phyloP scores from a whole-genome alignment of 2,329 filamentous ascomycete species.

The Penicillium sp. region DNA sequence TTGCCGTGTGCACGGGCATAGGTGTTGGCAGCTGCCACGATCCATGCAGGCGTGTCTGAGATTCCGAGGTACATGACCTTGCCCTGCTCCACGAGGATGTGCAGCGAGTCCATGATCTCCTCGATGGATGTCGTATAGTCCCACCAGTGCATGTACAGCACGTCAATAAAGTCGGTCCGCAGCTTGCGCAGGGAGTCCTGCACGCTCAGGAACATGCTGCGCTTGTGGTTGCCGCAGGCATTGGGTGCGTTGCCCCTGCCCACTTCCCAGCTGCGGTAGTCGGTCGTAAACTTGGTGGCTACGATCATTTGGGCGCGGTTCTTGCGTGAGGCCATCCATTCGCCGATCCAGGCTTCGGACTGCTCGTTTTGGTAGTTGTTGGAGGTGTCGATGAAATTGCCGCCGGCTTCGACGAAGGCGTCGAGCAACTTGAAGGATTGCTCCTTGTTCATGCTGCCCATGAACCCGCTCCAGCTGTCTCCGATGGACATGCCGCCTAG shows the following conservation, averaged over 20 bases:
- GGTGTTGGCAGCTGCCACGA: slow-evolving; percentile 38
- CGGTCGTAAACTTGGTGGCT: slow-evolving; percentile 65
- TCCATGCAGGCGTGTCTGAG: slow-evolving; percentile 41
- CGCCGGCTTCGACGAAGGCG: slow-evolving; percentile 60
- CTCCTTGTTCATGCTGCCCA: slow-evolving; percentile 63
- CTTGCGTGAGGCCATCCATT: slow-evolving; percentile 64
- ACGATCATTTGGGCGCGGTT: slow-evolving; percentile 66
- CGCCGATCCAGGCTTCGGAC: slow-evolving; percentile 63
- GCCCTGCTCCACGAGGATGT: slow-evolving; percentile 37
- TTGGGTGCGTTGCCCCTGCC: slow-evolving; percentile 42
- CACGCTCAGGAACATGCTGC: slow-evolving; percentile 42
- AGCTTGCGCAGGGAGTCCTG: slow-evolving; percentile 45
- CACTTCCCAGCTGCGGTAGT: slow-evolving; percentile 42
- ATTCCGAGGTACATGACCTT: slow-evolving; percentile 44
- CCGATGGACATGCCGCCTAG: slow-evolving; percentile 40
- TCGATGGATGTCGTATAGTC: slow-evolving; percentile 39
- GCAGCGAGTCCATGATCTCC: slow-evolving; percentile 26
- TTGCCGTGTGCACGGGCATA: slow-evolving; percentile 40
- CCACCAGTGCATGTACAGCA: slow-evolving; percentile 56
- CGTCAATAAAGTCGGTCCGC: slow-evolving; percentile 51
- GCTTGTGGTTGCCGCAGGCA: slow-evolving; percentile 42
- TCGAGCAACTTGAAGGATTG: slow-evolving; percentile 62
- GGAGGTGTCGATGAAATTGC: slow-evolving; percentile 70
- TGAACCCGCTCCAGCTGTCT: slow-evolving; percentile 44
- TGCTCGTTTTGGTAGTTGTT: slow-evolving; percentile 65